These are phyloP conservation scores for Abrus pulchellus DNA, from an alignment of 306 rosid genomes.

Conservation along the genomic window DNA sequence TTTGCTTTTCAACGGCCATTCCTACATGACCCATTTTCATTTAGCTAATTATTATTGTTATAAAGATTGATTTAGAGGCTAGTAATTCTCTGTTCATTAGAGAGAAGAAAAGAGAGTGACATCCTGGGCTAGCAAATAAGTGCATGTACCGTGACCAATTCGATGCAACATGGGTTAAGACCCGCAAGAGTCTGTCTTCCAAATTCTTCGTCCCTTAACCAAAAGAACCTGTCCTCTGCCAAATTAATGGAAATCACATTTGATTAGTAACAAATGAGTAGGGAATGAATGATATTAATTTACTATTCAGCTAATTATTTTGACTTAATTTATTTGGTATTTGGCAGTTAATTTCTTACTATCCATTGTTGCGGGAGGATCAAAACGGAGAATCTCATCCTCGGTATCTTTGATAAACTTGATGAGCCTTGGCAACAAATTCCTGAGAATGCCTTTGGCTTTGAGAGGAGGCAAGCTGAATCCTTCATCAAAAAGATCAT, in stretches of 20 bases:
- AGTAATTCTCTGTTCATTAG: background rate
- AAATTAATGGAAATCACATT: background rate
- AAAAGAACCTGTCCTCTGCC: constrained; percentile 84
- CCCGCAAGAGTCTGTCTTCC: constrained; percentile 90
- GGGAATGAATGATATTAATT: background rate
- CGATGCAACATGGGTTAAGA: constrained; percentile 78
- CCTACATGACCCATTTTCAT: constrained; percentile 50
- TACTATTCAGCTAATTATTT: too few species aligned
- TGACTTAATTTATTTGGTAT: too few species aligned
- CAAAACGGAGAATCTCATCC: constrained; percentile 61
- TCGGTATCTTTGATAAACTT: constrained; percentile 42
- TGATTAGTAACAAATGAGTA: constrained; percentile 1
- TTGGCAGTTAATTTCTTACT: constrained; percentile 47
- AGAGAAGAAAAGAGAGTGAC: background rate
- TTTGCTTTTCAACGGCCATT: constrained; percentile 92
- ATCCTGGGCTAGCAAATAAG: background rate
- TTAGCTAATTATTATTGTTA: background rate
- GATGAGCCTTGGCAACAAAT: constrained; percentile 58
- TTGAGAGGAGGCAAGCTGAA: constrained; percentile 54
- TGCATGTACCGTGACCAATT: constrained; percentile 69
- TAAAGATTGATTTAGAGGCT: background rate
- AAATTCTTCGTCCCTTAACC: constrained; percentile 89
- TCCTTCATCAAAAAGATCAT: constrained; percentile 65
- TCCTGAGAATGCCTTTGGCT: constrained; percentile 28
- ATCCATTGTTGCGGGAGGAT: constrained; percentile 62